Conservation (phyloP, 169 alveolate species). For the Cryptosporidium tyzzeri region DNA sequence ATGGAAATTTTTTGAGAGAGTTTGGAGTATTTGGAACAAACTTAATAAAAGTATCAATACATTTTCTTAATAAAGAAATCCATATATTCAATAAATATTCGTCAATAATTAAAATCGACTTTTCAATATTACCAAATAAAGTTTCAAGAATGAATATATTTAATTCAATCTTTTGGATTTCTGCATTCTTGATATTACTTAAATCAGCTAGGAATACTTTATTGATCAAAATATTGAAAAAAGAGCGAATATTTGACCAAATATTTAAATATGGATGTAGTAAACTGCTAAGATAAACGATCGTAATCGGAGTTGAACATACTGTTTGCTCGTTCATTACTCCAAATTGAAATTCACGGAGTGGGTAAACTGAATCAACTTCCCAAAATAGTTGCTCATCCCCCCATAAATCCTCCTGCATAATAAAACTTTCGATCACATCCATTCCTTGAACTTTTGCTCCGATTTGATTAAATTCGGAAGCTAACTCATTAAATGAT, state of each 20-base stretch:
- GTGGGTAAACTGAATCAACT: conserved; percentile 40
- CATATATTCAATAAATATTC: conserved; percentile 46
- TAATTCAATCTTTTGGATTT: conserved; percentile 8
- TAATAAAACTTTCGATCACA: background rate
- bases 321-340: background rate
- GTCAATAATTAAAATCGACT: conserved; percentile 35
- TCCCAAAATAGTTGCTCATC: conserved; percentile 61
- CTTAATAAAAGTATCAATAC: conserved; percentile 40
- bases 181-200: background rate
- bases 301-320: conserved; percentile 32
- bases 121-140: conserved; percentile 32
- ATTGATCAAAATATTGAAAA: conserved; percentile 28
- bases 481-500: conserved; percentile 1
- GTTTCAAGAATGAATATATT: conserved; percentile 37
- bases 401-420: conserved; percentile 52
- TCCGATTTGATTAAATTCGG: background rate
- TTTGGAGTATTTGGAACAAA: conserved; percentile 31
- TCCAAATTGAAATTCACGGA: conserved; percentile 57
- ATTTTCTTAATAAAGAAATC: conserved; percentile 41
- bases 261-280: conserved; percentile 19
- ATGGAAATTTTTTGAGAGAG: background rate
- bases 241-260: conserved; percentile 55
- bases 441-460: background rate
- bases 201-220: background rate
- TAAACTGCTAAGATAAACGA: conserved; percentile 37